Evolutionary conservation across 768 basidiomycete genomes (phyloP).

Genomic region (Collybia nuda): DNA sequence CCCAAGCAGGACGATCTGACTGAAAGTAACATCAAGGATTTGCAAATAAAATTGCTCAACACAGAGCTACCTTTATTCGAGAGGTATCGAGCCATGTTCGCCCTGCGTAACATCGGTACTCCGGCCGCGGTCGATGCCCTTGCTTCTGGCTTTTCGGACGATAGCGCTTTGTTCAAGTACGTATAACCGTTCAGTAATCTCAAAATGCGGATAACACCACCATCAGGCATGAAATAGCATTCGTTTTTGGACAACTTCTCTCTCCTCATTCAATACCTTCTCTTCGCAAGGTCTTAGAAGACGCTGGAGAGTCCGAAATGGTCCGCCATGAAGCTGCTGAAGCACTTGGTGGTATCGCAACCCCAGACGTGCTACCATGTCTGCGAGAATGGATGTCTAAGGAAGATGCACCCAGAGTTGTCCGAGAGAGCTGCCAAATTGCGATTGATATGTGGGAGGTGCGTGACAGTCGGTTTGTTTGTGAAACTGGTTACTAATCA

Average conservation of each 20-base stretch:
- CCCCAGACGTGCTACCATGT: constrained; percentile 85
- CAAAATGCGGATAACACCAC: background rate
- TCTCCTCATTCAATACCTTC: constrained; percentile 87
- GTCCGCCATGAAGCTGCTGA: constrained; percentile 99
- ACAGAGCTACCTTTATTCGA: constrained; percentile 75
- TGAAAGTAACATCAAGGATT: constrained; percentile 44
- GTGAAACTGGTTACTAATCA: background rate
- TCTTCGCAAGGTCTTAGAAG: constrained; percentile 73
- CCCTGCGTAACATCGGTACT: constrained; percentile 90
- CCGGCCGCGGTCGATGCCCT: constrained; percentile 86
- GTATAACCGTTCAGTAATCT: constrained; percentile 17
- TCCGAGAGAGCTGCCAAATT: constrained; percentile 93
- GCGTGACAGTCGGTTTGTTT: constrained; percentile 20
- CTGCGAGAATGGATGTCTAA: constrained; percentile 82
- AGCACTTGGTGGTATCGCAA: constrained; percentile 96
- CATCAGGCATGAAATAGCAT: constrained; percentile 92
- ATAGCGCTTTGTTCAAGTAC: constrained; percentile 91
- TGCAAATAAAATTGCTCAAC: constrained; percentile 68
- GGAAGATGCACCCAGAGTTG: constrained; percentile 82
- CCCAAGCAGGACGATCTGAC: constrained; percentile 53
- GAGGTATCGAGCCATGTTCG: constrained; percentile 98
- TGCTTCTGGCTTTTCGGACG: constrained; percentile 86
- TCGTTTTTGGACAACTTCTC: constrained; percentile 95
- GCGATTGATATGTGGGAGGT: constrained; percentile 99
- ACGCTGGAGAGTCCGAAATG: constrained; percentile 85